These are phyloP conservation scores for Cardamine chenopodiifolia DNA, from an alignment of 345 rosid species.

Conservation along the genomic window DNA sequence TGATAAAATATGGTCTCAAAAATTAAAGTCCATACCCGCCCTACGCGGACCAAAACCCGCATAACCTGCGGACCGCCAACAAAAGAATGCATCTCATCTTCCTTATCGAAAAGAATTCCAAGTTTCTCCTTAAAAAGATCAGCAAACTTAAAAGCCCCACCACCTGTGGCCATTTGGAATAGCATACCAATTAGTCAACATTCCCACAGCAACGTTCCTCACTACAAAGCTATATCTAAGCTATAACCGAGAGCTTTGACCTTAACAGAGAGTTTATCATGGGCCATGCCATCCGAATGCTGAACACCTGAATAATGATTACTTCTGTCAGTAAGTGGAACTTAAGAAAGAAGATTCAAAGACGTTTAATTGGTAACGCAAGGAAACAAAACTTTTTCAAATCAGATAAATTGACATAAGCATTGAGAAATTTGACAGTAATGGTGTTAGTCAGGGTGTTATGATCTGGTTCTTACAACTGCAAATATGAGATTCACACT, in stretches of 20 bases:
- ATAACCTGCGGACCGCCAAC: constrained; percentile 41
- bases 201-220: constrained; percentile 13
- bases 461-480: background rate
- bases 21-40: no score
- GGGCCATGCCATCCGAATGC: constrained; percentile 43
- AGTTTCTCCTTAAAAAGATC: constrained; percentile 90
- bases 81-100: constrained; percentile 95
- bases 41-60: no score
- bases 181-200: constrained; percentile 6
- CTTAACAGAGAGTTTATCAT: constrained; percentile 60
- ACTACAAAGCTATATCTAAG: constrained; percentile 22
- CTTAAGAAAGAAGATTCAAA: background rate
- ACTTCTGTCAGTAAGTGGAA: constrained; percentile 33
- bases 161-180: constrained; percentile 86
- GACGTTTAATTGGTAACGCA: background rate
- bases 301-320: constrained; percentile 56
- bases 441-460: no score
- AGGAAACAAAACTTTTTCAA: background rate
- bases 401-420: background rate
- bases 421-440: no score
- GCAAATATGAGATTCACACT: background rate
- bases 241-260: constrained; percentile 43
- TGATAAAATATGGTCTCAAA: no score
- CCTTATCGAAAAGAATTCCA: constrained; percentile 79
- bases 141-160: constrained; percentile 93